phyloP scores from a whole-genome alignment of 352 stramenopile species.

The Globisporangium polare region DNA sequence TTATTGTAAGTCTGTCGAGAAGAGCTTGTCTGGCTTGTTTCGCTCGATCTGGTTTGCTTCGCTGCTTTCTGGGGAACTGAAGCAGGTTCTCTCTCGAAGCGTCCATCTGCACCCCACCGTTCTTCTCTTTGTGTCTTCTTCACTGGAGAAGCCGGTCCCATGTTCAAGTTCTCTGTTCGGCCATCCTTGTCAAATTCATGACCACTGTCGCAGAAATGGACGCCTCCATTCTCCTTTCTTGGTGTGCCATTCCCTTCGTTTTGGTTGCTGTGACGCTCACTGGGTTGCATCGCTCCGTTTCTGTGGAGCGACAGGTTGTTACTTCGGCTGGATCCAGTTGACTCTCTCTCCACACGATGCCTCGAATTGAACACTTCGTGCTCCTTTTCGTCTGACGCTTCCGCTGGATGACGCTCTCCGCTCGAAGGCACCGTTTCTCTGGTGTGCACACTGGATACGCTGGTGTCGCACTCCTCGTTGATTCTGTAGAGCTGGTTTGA shows the following conservation, averaged over 20 bases:
- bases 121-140: not conserved
- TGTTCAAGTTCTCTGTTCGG: not conserved
- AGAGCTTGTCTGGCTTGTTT: not conserved
- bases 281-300: not conserved
- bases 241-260: not conserved
- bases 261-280: not conserved
- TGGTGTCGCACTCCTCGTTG: conserved; percentile 14
- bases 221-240: not conserved
- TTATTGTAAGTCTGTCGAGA: not conserved
- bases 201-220: not conserved
- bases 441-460: conserved; percentile 15
- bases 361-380: not conserved
- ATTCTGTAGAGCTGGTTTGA: conserved; percentile 13
- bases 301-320: not conserved
- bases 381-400: not conserved
- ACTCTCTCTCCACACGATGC: not conserved
- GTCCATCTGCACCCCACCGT: not conserved
- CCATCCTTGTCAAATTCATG: not conserved
- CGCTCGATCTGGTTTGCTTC: not conserved
- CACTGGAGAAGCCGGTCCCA: not conserved
- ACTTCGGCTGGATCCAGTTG: not conserved
- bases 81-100: not conserved
- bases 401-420: not conserved
- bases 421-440: conserved; percentile 13
- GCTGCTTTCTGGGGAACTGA: not conserved